Evolutionary conservation across 208 protist species (phyloP).

Genomic region (Balamuthia mandrillaris): DNA sequence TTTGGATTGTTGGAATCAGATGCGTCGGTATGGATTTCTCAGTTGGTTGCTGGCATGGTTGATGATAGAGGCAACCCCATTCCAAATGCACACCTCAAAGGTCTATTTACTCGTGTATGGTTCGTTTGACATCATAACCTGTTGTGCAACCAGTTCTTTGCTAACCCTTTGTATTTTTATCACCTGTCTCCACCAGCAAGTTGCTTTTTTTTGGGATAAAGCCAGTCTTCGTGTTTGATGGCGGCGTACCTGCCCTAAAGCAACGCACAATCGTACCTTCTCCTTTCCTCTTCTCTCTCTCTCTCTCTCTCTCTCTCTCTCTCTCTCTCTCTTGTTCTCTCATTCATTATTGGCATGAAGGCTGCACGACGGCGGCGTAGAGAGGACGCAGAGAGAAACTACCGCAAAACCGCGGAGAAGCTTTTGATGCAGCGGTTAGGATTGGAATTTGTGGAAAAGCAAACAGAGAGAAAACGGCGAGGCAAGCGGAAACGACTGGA

Average conservation of each 20-base stretch:
- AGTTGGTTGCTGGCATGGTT: not conserved
- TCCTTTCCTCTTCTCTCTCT: not conserved
- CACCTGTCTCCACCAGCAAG: too few relatives aligned
- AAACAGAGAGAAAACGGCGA: too few relatives aligned
- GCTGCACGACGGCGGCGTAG: not conserved
- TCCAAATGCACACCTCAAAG: not conserved
- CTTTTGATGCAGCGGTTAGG: too few relatives aligned
- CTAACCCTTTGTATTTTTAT: too few relatives aligned
- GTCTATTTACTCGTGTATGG: constrained; percentile 7
- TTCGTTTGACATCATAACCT: too few relatives aligned
- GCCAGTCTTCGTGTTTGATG: constrained; percentile 37
- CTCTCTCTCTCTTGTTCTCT: not conserved
- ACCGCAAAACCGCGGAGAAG: not conserved
- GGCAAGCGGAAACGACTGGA: too few relatives aligned
- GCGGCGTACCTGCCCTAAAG: constrained; percentile 5
- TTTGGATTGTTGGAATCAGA: not conserved
- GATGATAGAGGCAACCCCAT: not conserved
- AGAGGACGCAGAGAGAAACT: not conserved
- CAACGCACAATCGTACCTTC: not conserved
- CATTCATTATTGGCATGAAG: not conserved
- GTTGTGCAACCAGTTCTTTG: too few relatives aligned
- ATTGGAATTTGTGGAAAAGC: too few relatives aligned
- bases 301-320: not conserved
- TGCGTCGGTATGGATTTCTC: constrained; percentile 4
- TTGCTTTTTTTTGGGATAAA: constrained; percentile 19